Evolutionary conservation across 345 rosid species (phyloP).

Genomic region (Dovyalis caffra): DNA sequence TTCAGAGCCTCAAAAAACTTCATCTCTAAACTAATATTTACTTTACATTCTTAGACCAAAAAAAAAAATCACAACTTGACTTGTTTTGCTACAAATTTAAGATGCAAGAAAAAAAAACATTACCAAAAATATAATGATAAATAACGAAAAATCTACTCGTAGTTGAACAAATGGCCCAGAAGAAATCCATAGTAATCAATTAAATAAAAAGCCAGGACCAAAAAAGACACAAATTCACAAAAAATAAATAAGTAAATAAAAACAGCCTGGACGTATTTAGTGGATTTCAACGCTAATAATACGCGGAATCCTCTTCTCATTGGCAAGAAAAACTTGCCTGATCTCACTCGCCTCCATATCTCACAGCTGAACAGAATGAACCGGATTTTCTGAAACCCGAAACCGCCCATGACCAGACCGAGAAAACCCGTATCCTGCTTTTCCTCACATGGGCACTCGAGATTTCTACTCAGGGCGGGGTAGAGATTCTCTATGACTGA

Average conservation of each 20-base stretch:
- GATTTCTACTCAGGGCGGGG: conserved; percentile 67
- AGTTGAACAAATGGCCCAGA: not conserved
- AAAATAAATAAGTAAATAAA: conserved; percentile 22
- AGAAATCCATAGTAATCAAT: not conserved
- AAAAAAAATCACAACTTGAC: not conserved
- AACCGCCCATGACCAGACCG: conserved; percentile 39
- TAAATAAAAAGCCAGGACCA: not conserved
- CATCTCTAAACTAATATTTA: not conserved
- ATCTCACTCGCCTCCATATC: conserved; percentile 53
- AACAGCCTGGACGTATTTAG: conserved; percentile 64
- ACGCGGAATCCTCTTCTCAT: conserved; percentile 70
- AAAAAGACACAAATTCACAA: not conserved
- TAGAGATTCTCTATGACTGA: conserved; percentile 86
- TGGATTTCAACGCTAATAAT: conserved; percentile 42
- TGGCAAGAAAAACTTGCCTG: conserved; percentile 63
- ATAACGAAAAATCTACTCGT: not conserved
- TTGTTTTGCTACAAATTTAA: not conserved
- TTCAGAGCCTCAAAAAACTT: not conserved
- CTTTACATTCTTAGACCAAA: not conserved
- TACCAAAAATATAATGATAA: not conserved
- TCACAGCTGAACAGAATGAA: conserved; percentile 59
- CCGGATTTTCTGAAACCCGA: conserved; percentile 78
- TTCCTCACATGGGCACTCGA: conserved; percentile 24
- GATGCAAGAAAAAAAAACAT: not conserved
- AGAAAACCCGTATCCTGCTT: conserved; percentile 7